Base-by-base conservation (phyloP, 371 early-diverging fungal species). In the Mucor plumbeus region DNA sequence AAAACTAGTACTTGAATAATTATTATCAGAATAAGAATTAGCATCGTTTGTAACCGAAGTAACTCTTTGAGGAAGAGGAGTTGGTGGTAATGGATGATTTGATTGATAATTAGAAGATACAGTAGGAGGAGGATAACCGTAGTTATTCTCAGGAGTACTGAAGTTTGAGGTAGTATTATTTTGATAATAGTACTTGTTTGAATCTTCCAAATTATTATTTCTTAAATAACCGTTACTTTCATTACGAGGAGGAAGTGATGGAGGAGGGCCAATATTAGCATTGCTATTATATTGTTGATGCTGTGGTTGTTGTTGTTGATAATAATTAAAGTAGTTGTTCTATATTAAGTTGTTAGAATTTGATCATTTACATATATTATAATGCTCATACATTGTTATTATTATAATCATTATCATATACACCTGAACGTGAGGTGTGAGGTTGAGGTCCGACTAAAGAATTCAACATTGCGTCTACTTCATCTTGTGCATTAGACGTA, bases 41-140 rank as follows among this genome's bases (percentile, higher is more conserved):
- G 61, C 57, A 0, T 19, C 38, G 21, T 48, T 34, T 7, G 50
- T 31, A n/a, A 59, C 47, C 7, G 64, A 64, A 26, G 64, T 53
- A 0, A 69, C 69, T 48, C 70, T 43, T 31, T 70, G 70, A 41
- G 64, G 70, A 44, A 69, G 13, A 65, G 70, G 65, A 1, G 70
- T 65, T 39, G 65, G 44, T 35, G 61, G 65, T 57, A 56, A 48
- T 36, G 61, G 43, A 8, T 47, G 57, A 9, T n/a, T 55, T 26
- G 50, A 26, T 13, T 17, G 50, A 57, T 60, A n/a, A 9, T 33
- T 35, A 14, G 40, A 35, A 40, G 53, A 21, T 26, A 26, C 26
- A 26, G 26, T 3, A n/a, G 69, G 69, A 6, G 68, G 63, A 19
- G 64, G 61, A 26, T 58, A 58, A 40, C 63, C 63, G 55, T 61